Conservation (phyloP, 1,284 basidiomycete species). For the Pholiota adiposa region DNA sequence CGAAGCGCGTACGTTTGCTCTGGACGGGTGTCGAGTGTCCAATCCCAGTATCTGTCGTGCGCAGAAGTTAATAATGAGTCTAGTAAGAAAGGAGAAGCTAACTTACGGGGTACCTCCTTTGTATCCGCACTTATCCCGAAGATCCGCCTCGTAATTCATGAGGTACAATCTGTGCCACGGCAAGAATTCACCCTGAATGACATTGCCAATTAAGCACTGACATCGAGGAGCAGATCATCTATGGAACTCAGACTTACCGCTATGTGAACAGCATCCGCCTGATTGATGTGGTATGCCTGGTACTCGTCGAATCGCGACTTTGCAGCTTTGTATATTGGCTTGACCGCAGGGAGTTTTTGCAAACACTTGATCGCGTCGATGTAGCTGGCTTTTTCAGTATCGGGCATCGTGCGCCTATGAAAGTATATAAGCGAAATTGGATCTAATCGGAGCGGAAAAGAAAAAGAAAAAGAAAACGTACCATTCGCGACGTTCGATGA, state of each 20-base stretch:
- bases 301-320: slow-evolving; percentile 40
- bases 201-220: neutral
- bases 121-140: slow-evolving; percentile 43
- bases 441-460: no score
- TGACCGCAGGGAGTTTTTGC: slow-evolving; percentile 22
- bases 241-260: slow-evolving; percentile 28
- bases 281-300: slow-evolving; percentile 31
- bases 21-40: slow-evolving; percentile 37
- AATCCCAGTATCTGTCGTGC: slow-evolving; percentile 52
- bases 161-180: slow-evolving; percentile 44
- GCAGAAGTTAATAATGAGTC: neutral
- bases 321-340: slow-evolving; percentile 23
- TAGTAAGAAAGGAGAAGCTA: neutral
- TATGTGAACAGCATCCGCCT: slow-evolving; percentile 31
- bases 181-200: slow-evolving; percentile 40
- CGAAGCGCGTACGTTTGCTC: neutral
- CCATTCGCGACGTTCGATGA: slow-evolving; percentile 19
- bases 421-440: neutral
- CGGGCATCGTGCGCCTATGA: slow-evolving; percentile 22
- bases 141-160: slow-evolving; percentile 33
- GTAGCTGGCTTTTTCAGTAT: slow-evolving; percentile 29
- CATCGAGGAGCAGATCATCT: neutral
- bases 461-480: slow-evolving; percentile 1
- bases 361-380: slow-evolving; percentile 36
- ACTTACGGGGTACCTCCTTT: slow-evolving; percentile 40